Percentiles rank a stretch among this genome's conserved stretches.
Conservation (phyloP, 1,139 yeast genomes). For the Petasospora fabianii region DNA sequence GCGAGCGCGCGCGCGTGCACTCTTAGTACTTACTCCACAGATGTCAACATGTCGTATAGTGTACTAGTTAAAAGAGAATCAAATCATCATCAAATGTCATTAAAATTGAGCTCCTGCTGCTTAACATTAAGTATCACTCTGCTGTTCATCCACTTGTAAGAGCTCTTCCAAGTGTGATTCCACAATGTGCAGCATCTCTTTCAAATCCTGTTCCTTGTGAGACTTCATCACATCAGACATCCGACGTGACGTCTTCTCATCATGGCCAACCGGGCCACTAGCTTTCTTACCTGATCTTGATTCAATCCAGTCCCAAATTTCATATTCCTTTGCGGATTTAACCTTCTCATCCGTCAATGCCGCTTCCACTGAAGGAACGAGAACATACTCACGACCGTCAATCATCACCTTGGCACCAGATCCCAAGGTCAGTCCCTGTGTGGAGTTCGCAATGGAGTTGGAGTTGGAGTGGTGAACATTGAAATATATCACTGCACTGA, state of each 20-base stretch:
- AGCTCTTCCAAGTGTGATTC: slow-evolving; percentile 46
- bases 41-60: too few species aligned
- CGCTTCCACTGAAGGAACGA: slow-evolving; percentile 45
- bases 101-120: too few species aligned
- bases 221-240: slow-evolving; percentile 10
- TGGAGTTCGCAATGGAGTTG: not conserved
- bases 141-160: slow-evolving; percentile 22
- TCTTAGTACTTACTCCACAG: too few species aligned
- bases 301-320: slow-evolving; percentile 81
- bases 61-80: too few species aligned
- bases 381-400: slow-evolving; percentile 41
- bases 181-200: slow-evolving; percentile 53
- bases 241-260: slow-evolving; percentile 10
- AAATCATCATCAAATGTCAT: too few species aligned
- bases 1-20: too few species aligned
- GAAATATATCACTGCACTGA: not conserved
- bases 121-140: too few species aligned
- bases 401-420: slow-evolving; percentile 32
- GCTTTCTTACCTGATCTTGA: slow-evolving; percentile 35
- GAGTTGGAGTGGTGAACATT: not conserved
- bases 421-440: not conserved
- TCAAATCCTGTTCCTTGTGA: slow-evolving; percentile 42
- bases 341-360: slow-evolving; percentile 35
- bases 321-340: slow-evolving; percentile 51
- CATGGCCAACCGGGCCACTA: slow-evolving; percentile 11